Evolutionary conservation across 768 basidiomycete species (phyloP).

Genomic region (Strobilomyces echinocephalus): DNA sequence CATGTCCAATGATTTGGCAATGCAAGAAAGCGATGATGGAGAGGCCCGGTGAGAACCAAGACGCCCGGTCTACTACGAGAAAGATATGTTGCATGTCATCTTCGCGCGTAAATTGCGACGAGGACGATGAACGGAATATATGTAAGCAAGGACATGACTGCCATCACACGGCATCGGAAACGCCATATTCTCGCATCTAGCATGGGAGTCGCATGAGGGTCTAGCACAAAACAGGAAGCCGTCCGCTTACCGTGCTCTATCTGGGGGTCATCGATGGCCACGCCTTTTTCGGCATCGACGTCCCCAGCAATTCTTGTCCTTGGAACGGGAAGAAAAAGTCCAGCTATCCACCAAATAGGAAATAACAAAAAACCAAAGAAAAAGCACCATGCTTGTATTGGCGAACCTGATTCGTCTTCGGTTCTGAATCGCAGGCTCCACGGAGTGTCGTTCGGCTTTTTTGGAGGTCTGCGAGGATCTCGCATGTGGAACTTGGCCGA

Average conservation of each 20-base stretch:
- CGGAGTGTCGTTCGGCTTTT: conserved; percentile 47
- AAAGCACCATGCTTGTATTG: conserved; percentile 73
- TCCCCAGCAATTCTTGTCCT: conserved; percentile 59
- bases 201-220: conserved; percentile 2
- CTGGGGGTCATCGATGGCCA: conserved; percentile 74
- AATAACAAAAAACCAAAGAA: conserved; percentile 62
- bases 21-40: conserved; percentile 20
- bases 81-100: conserved; percentile 21
- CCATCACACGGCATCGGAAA: conserved; percentile 69
- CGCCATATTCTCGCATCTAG: conserved; percentile 74
- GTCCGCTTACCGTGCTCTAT: conserved; percentile 62
- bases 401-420: conserved; percentile 46
- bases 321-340: conserved; percentile 49
- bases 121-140: conserved; percentile 78
- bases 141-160: conserved; percentile 60
- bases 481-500: conserved; percentile 73
- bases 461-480: conserved; percentile 66
- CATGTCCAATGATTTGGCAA: conserved; percentile 15
- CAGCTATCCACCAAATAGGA: conserved; percentile 65
- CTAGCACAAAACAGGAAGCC: background rate
- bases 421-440: conserved; percentile 58
- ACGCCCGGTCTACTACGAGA: conserved; percentile 9
- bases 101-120: conserved; percentile 56
- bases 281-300: conserved; percentile 57
- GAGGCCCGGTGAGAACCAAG: conserved; percentile 1